Conservation (phyloP, 2,329 filamentous ascomycete species). For the Ophiostoma novo-ulmi region DNA sequence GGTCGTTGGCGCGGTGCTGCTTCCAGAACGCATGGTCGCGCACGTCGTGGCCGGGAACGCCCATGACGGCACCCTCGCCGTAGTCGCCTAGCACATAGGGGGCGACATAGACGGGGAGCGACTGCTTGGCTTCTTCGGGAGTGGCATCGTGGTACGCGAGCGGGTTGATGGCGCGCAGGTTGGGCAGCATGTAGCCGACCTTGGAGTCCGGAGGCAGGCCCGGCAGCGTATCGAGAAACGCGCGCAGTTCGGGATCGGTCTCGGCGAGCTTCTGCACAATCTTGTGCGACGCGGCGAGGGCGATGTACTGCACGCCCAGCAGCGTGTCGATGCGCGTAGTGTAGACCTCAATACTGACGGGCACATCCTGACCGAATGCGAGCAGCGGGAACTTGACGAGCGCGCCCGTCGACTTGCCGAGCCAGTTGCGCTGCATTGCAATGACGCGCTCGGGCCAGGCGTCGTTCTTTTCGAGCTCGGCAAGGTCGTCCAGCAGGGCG, state of each 20-base stretch:
- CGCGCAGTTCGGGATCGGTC: constrained; percentile 55
- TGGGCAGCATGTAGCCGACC: constrained; percentile 62
- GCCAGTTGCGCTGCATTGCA: constrained; percentile 81
- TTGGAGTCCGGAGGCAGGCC: constrained; percentile 53
- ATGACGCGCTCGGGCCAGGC: constrained; percentile 80
- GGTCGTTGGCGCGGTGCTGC: constrained; percentile 56
- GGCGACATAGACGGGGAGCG: constrained; percentile 72
- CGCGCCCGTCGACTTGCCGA: constrained; percentile 72
- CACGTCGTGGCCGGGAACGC: constrained; percentile 77
- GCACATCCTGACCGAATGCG: constrained; percentile 38
- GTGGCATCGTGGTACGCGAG: constrained; percentile 51
- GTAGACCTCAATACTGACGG: constrained; percentile 62
- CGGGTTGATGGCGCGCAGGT: constrained; percentile 60
- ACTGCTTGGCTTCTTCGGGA: constrained; percentile 48
- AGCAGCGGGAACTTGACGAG: constrained; percentile 64
- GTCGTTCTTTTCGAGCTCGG: constrained; percentile 55
- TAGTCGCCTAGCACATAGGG: constrained; percentile 83
- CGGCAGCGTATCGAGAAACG: constrained; percentile 61
- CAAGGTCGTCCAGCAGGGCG: constrained; percentile 64
- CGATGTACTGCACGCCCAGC: constrained; percentile 81
- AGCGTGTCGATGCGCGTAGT: constrained; percentile 82
- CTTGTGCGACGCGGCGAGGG: constrained; percentile 68
- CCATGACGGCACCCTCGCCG: constrained; percentile 85
- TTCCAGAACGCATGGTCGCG: constrained; percentile 78
- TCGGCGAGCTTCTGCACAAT: constrained; percentile 59